These are phyloP conservation scores for Solanum okadae DNA, from an alignment of 257 asterid genomes.

Conservation along the genomic window DNA sequence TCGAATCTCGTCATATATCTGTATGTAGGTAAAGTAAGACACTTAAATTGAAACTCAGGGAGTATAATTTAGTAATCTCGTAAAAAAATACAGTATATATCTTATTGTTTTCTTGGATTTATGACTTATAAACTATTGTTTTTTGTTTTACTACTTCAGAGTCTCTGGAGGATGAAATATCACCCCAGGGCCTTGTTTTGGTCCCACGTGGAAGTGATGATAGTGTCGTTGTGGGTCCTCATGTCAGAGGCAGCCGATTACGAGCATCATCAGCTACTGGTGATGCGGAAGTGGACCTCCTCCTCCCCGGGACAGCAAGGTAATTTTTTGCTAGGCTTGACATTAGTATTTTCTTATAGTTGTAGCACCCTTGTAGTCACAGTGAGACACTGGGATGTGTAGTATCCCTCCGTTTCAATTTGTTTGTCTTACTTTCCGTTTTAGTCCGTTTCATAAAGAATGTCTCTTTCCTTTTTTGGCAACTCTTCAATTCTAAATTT, in stretches of 20 bases:
- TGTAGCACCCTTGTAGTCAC: background rate
- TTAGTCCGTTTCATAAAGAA: background rate
- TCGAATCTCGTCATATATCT: background rate
- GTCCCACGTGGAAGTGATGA: slow-evolving; percentile 75
- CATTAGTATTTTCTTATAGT: background rate
- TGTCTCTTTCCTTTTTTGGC: background rate
- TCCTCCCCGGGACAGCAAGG: slow-evolving; percentile 99
- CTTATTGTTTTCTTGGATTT: background rate
- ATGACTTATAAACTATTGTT: background rate
- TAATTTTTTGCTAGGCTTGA: slow-evolving; percentile 7
- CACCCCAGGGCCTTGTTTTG: slow-evolving; percentile 88
- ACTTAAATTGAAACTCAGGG: background rate
- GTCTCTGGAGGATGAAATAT: slow-evolving; percentile 78
- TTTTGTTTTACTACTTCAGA: slow-evolving; percentile 29
- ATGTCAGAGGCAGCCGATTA: slow-evolving; percentile 83
- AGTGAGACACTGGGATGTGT: background rate
- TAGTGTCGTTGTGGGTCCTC: slow-evolving; percentile 71
- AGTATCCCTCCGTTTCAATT: background rate
- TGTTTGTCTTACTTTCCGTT: background rate
- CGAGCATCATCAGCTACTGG: slow-evolving; percentile 85
- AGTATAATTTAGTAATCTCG: background rate
- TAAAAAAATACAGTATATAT: background rate
- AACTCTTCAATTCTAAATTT: background rate
- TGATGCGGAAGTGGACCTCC: slow-evolving; percentile 91
- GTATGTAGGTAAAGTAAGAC: background rate